Evolutionary conservation across 2,329 filamentous ascomycete genomes (phyloP).

Genomic region (Penicillium janthinellum): DNA sequence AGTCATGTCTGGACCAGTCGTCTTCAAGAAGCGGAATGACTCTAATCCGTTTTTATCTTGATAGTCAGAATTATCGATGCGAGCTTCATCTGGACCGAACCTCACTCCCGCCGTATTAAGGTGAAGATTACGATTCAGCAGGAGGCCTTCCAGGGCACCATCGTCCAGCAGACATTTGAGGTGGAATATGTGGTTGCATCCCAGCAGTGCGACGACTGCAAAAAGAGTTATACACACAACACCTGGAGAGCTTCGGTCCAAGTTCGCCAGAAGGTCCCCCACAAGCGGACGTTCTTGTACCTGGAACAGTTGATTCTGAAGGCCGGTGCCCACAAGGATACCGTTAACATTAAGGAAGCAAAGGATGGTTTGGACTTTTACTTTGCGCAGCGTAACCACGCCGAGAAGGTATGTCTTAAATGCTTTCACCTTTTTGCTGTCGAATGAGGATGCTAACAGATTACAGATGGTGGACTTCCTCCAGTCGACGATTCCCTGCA

Average conservation of each 20-base stretch:
- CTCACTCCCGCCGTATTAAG: slow-evolving; percentile 87
- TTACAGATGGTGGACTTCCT: slow-evolving; percentile 78
- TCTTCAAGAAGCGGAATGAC: not conserved
- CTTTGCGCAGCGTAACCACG: slow-evolving; percentile 85
- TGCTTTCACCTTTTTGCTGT: not conserved
- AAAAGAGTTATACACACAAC: slow-evolving; percentile 94
- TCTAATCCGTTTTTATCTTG: not conserved
- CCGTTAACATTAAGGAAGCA: slow-evolving; percentile 97
- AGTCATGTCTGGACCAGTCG: not conserved
- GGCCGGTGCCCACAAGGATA: slow-evolving; percentile 86
- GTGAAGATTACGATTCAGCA: slow-evolving; percentile 93
- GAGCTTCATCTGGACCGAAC: slow-evolving; percentile 97
- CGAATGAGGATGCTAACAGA: not conserved
- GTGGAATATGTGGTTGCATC: slow-evolving; percentile 87
- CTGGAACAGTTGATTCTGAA: slow-evolving; percentile 96
- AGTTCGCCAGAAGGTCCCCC: slow-evolving; percentile 92
- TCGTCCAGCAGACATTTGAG: slow-evolving; percentile 91
- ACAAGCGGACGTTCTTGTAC: slow-evolving; percentile 83
- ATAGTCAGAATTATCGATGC: slow-evolving; percentile 87
- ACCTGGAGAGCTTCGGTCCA: slow-evolving; percentile 93
- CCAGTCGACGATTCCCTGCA: slow-evolving; percentile 69
- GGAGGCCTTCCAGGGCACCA: slow-evolving; percentile 65
- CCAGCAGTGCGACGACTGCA: slow-evolving; percentile 93
- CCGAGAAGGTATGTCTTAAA: slow-evolving; percentile 60
- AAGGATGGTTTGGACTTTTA: slow-evolving; percentile 97